A percentile compares a stretch with the other conserved stretches of the same genome.
Evolutionary conservation across 176 grass and related monocot genomes (phyloP).

Genomic region (Oryza coarctata): DNA sequence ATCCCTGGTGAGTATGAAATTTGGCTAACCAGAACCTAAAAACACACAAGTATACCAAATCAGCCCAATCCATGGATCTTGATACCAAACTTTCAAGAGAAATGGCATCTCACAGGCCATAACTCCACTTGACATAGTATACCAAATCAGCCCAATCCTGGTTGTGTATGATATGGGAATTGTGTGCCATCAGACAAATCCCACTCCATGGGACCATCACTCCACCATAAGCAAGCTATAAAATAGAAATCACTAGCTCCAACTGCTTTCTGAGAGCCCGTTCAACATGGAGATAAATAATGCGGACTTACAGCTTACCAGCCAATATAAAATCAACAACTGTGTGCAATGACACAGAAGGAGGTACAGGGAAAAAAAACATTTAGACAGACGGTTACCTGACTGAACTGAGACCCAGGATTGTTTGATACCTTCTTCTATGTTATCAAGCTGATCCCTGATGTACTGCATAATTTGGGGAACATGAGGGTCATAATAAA

Average conservation of each 20-base stretch:
- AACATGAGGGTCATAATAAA: slow-evolving; percentile 35
- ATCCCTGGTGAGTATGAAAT: not conserved
- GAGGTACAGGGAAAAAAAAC: not conserved
- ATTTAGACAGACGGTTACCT: slow-evolving; percentile 51
- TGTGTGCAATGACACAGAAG: not conserved
- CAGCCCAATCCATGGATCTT: not conserved
- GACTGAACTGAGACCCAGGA: slow-evolving; percentile 60
- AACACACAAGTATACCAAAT: not conserved
- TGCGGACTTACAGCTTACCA: not conserved
- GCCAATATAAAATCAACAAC: slow-evolving; percentile 4
- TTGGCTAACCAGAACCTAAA: not conserved
- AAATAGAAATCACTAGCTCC: not conserved
- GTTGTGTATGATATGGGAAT: not conserved
- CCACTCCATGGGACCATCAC: not conserved
- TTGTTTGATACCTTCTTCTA: slow-evolving; percentile 81
- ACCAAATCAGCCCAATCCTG: no score
- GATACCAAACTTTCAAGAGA: not conserved
- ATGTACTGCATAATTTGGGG: slow-evolving; percentile 60
- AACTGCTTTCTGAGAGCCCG: not conserved
- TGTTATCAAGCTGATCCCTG: slow-evolving; percentile 73
- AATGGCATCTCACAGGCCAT: not conserved
- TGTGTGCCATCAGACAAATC: not conserved
- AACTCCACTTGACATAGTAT: not conserved
- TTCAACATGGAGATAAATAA: not conserved
- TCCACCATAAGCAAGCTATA: not conserved